These are phyloP conservation scores for Lathyrus sativus DNA, from an alignment of 306 rosid species.

Conservation along the genomic window DNA sequence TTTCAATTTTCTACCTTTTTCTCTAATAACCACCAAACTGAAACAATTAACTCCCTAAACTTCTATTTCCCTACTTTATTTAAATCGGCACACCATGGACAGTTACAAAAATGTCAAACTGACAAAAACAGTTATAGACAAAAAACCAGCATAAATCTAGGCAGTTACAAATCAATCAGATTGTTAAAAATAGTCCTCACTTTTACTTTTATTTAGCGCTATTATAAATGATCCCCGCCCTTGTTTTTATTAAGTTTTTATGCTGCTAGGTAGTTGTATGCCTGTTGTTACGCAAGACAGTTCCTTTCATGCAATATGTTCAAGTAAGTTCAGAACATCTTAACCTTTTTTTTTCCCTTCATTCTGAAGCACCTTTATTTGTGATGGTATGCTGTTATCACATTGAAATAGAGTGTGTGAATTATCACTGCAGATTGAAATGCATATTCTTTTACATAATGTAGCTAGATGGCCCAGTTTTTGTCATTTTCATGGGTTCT, in stretches of 20 bases:
- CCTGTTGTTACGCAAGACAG: conserved; percentile 93
- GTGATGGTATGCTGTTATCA: neutral
- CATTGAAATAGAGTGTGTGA: conserved; percentile 14
- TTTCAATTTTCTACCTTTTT: conserved; percentile 6
- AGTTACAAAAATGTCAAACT: no score
- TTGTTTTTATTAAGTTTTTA: conserved; percentile 38
- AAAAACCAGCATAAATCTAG: no score
- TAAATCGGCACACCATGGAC: no score
- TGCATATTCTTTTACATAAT: conserved; percentile 30
- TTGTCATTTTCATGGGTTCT: neutral
- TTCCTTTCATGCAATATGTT: conserved; percentile 82
- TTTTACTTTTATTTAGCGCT: conserved; percentile 13
- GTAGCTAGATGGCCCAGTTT: neutral
- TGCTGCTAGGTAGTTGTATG: conserved; percentile 91
- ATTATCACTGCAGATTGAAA: conserved; percentile 29
- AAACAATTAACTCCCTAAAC: no score
- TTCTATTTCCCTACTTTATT: no score
- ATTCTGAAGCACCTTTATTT: conserved; percentile 10
- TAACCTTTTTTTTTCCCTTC: neutral
- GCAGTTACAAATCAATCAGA: no score
- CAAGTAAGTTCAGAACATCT: conserved; percentile 64
- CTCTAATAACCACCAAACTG: no score
- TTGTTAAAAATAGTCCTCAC: conserved; percentile 11
- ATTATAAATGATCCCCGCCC: conserved; percentile 13
- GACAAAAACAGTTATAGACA: no score